These are phyloP conservation scores for Boletellus ananas DNA, from an alignment of 768 basidiomycete species.

Conservation along the genomic window DNA sequence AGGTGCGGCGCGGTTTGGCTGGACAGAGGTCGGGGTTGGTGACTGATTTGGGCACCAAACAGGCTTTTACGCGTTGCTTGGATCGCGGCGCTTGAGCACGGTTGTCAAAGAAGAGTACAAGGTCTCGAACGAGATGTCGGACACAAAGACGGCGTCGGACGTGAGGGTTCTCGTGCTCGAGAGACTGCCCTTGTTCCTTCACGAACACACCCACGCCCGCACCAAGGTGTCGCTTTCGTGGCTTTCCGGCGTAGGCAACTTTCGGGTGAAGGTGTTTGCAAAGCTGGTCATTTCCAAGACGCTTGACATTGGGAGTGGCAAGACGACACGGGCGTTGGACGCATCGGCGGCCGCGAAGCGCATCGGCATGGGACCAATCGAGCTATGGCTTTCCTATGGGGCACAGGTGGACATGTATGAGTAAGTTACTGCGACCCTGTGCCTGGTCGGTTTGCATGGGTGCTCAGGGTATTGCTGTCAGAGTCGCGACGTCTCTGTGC, in stretches of 20 bases:
- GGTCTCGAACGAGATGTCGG: constrained; percentile 47
- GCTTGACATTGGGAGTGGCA: constrained; percentile 49
- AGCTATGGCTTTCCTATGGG: constrained; percentile 74
- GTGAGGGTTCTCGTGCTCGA: constrained; percentile 68
- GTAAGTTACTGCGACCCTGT: constrained; percentile 44
- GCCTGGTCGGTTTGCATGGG: neutral
- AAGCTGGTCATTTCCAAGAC: constrained; percentile 62
- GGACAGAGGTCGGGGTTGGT: neutral
- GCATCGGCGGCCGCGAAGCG: constrained; percentile 69
- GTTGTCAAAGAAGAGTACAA: constrained; percentile 78
- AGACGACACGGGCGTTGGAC: constrained; percentile 54
- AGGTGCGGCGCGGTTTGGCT: constrained; percentile 38
- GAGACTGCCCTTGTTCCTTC: constrained; percentile 84
- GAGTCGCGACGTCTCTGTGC: constrained; percentile 83
- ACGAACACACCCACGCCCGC: constrained; percentile 75
- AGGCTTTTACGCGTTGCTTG: constrained; percentile 77
- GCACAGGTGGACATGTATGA: constrained; percentile 87
- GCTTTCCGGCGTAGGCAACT: constrained; percentile 61
- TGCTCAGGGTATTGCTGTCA: constrained; percentile 35
- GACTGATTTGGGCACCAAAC: neutral
- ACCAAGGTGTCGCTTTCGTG: constrained; percentile 61
- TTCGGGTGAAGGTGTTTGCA: constrained; percentile 64
- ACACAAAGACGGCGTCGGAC: constrained; percentile 46
- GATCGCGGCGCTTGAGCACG: constrained; percentile 66
- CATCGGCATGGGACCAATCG: constrained; percentile 55